A percentile compares a stretch with the other conserved stretches of the same genome.
Evolutionary conservation across 2,329 filamentous ascomycete genomes (phyloP).

Genomic region (Pyrenophora teres): DNA sequence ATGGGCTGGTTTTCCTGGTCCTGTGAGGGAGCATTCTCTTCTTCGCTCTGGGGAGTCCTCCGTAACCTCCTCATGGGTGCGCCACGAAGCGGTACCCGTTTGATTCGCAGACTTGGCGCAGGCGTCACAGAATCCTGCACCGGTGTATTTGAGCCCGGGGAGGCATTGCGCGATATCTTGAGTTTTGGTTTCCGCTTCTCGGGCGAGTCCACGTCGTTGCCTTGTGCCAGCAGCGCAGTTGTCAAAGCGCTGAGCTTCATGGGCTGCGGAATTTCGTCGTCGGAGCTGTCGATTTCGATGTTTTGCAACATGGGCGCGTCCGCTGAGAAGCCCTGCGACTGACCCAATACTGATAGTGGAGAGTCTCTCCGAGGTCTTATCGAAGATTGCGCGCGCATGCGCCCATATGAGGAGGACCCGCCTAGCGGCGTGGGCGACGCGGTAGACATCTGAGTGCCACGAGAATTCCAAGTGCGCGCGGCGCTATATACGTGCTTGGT

Average conservation of each 20-base stretch:
- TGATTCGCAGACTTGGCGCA: conserved; percentile 48
- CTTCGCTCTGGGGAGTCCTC: conserved; percentile 48
- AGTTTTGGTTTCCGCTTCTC: conserved; percentile 47
- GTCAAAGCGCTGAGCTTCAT: conserved; percentile 94
- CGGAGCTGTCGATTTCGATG: conserved; percentile 76
- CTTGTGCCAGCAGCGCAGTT: conserved; percentile 72
- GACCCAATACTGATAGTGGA: conserved; percentile 52
- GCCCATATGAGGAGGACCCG: conserved; percentile 42
- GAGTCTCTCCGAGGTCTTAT: conserved; percentile 51
- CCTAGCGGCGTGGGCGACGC: conserved; percentile 49
- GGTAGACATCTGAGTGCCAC: conserved; percentile 41
- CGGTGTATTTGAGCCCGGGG: conserved; percentile 45
- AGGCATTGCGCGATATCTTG: conserved; percentile 42
- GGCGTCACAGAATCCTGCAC: conserved; percentile 48
- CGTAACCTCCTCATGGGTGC: conserved; percentile 47
- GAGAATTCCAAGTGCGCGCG: conserved; percentile 21
- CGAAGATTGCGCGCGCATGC: conserved; percentile 44
- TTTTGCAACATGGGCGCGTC: conserved; percentile 54
- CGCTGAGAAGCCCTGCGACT: conserved; percentile 52
- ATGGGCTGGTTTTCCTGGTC: conserved; percentile 83
- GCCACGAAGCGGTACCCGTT: conserved; percentile 46
- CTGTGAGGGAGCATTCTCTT: conserved; percentile 52
- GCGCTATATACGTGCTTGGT: conserved; percentile 28
- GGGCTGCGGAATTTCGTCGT: conserved; percentile 84
- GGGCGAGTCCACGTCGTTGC: conserved; percentile 49